phyloP scores from a whole-genome alignment of 352 stramenopile species.

The Phytophthora kernoviae region DNA sequence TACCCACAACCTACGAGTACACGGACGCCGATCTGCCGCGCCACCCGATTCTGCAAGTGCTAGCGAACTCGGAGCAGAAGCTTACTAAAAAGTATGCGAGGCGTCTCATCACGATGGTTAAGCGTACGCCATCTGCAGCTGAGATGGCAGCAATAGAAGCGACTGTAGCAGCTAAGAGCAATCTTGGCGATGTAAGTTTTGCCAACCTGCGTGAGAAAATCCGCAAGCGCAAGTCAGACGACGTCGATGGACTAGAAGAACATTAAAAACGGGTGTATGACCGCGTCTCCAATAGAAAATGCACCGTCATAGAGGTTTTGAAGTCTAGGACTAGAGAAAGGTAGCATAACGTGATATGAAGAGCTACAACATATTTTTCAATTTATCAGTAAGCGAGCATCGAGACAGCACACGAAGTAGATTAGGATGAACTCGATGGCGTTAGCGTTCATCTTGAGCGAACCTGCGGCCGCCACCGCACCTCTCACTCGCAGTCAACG shows the following conservation, averaged over 20 bases:
- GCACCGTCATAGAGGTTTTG: background rate
- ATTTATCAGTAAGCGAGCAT: no score
- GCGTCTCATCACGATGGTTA: conserved; percentile 88
- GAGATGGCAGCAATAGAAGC: conserved; percentile 16
- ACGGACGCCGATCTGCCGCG: conserved; percentile 77
- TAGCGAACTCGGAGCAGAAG: conserved; percentile 86
- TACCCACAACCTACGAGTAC: conserved; percentile 87
- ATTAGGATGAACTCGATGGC: conserved; percentile 37
- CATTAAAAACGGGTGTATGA: conserved; percentile 9
- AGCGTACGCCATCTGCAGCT: conserved; percentile 37
- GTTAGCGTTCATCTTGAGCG: conserved; percentile 39
- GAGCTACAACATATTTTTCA: conserved; percentile 9
- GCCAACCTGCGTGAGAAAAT: conserved; percentile 79
- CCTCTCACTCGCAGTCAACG: conserved; percentile 5
- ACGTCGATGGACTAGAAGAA: conserved; percentile 28
- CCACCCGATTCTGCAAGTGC: conserved; percentile 67
- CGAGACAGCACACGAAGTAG: background rate
- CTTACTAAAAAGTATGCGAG: conserved; percentile 86
- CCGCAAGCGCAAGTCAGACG: conserved; percentile 67
- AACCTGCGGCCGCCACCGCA: conserved; percentile 2
- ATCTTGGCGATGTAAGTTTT: conserved; percentile 55
- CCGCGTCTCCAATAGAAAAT: background rate
- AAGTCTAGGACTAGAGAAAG: conserved; percentile 16
- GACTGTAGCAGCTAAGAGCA: conserved; percentile 18
- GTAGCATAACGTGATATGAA: conserved; percentile 1